phyloP scores from a whole-genome alignment of 768 basidiomycete species.

The Phlebiopsis flavidoalba region DNA sequence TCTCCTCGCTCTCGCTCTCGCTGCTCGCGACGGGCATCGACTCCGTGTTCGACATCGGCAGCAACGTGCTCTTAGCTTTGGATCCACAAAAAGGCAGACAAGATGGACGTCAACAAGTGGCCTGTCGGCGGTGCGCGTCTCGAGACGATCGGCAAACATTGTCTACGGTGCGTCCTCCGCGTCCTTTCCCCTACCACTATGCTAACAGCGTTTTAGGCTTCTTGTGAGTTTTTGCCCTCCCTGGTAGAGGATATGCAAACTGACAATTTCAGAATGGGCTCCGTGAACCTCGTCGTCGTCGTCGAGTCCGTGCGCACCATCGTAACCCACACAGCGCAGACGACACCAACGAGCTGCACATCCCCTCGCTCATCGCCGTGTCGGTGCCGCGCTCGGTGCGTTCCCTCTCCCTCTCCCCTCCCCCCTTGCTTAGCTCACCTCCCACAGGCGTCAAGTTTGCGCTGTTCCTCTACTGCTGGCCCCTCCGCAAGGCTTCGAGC shows the following conservation, averaged over 20 bases:
- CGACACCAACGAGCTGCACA: conserved; percentile 60
- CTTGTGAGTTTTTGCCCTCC: not conserved
- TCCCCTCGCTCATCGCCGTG: conserved; percentile 82
- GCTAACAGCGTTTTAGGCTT: not conserved
- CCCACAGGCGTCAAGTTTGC: conserved; percentile 70
- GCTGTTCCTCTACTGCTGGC: conserved; percentile 83
- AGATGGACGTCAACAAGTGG: conserved; percentile 81
- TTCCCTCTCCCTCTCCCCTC: not conserved
- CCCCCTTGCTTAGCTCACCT: not conserved
- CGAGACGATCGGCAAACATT: conserved; percentile 86
- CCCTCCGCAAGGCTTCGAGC: conserved; percentile 74
- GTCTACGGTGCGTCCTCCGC: conserved; percentile 60
- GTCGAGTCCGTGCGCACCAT: conserved; percentile 83
- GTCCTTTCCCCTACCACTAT: not conserved
- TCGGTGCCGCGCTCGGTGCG: conserved; percentile 69
- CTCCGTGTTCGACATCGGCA: conserved; percentile 78
- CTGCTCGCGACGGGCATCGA: conserved; percentile 89
- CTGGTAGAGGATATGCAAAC: not conserved
- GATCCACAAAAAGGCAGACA: conserved; percentile 68
- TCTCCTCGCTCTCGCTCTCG: conserved; percentile 78
- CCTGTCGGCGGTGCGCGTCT: conserved; percentile 88
- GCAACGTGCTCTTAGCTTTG: conserved; percentile 77
- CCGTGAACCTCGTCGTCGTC: conserved; percentile 87
- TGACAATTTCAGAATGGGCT: conserved; percentile 60
- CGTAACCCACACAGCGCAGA: conserved; percentile 47